Percentiles rank a stretch among this genome's conserved stretches.
phyloP scores from a whole-genome alignment of 176 grass and related monocot species.

The Tillandsia leiboldiana region DNA sequence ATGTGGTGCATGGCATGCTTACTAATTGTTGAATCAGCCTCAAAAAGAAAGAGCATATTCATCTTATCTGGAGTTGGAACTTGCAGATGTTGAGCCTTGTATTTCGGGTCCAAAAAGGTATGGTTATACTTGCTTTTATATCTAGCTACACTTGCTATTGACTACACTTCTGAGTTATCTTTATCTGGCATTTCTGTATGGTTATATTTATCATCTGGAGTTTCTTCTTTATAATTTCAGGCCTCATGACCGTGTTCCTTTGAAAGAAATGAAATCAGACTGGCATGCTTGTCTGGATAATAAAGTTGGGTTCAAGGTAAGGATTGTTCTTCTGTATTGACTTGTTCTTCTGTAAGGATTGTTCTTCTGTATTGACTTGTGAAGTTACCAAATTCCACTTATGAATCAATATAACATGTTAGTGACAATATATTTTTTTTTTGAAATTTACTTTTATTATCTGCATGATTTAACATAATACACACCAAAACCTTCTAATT shows the following conservation, averaged over 20 bases:
- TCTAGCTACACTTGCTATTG: background rate
- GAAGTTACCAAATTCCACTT: no score
- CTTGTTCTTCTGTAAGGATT: slow-evolving; percentile 24
- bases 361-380: background rate
- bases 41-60: slow-evolving; percentile 66
- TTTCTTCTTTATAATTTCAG: slow-evolving; percentile 25
- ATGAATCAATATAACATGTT: no score
- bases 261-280: slow-evolving; percentile 95
- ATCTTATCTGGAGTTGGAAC: slow-evolving; percentile 73
- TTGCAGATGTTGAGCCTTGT: slow-evolving; percentile 67
- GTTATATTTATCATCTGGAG: slow-evolving; percentile 2
- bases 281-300: slow-evolving; percentile 74
- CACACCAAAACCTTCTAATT: background rate
- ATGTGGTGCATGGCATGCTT: background rate
- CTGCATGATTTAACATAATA: no score
- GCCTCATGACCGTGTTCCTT: slow-evolving; percentile 80
- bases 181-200: background rate
- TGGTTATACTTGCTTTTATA: background rate
- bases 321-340: background rate
- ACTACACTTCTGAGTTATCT: background rate
- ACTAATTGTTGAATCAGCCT: slow-evolving; percentile 39
- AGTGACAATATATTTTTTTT: no score
- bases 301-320: slow-evolving; percentile 80
- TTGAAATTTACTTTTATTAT: no score
- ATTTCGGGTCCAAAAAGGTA: slow-evolving; percentile 90